These are phyloP conservation scores for Rhodotorula taiwanensis DNA, from an alignment of 768 basidiomycete species.

Conservation along the genomic window DNA sequence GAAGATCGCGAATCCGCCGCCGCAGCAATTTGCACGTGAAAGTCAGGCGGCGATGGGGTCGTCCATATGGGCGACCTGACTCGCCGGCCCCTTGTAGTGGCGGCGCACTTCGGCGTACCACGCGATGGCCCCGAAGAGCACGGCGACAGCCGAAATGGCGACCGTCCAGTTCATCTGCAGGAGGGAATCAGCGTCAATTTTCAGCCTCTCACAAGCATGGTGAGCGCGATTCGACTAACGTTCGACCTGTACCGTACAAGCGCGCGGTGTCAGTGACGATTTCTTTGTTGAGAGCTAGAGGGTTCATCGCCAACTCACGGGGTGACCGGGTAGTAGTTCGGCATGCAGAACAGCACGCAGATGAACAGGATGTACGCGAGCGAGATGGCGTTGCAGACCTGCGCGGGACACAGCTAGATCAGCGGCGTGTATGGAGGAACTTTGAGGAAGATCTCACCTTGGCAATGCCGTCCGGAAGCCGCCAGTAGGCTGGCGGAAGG, in stretches of 20 bases:
- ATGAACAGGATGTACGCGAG: constrained; percentile 22
- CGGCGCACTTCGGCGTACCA: constrained; percentile 19
- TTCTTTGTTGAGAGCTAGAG: no score
- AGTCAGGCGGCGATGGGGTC: background rate
- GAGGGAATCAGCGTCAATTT: no score
- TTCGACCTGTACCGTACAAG: no score
- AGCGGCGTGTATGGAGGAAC: no score
- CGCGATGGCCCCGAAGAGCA: constrained; percentile 7
- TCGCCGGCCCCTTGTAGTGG: constrained; percentile 13
- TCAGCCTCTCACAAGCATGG: no score
- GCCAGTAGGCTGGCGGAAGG: constrained; percentile 13
- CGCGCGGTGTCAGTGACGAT: no score
- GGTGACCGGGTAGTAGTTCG: constrained; percentile 16
- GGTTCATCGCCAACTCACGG: no score
- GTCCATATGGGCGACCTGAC: background rate
- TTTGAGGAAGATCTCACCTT: background rate
- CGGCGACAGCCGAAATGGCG: constrained; percentile 6
- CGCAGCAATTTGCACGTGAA: no score
- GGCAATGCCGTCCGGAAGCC: constrained; percentile 11
- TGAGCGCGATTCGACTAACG: no score
- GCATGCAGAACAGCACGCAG: constrained; percentile 25
- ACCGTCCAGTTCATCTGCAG: constrained; percentile 5
- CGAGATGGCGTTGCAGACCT: constrained; percentile 3
- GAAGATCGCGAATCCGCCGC: no score
- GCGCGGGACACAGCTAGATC: no score